These are phyloP conservation scores for Psilocybe sp. DNA, from an alignment of 768 basidiomycete genomes.

Conservation along the genomic window DNA sequence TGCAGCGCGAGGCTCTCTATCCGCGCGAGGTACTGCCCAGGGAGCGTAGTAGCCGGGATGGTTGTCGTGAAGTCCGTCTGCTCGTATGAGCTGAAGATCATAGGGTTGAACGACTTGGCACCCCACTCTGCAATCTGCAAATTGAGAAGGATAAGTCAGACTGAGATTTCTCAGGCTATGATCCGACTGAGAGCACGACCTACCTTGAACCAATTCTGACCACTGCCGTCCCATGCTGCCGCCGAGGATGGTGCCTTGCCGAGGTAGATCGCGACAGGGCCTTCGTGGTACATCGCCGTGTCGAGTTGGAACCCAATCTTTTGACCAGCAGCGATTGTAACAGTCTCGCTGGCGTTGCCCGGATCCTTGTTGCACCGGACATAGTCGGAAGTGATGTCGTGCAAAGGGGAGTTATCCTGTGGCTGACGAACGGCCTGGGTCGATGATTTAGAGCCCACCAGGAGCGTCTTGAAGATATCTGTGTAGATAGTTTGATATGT, in stretches of 20 bases:
- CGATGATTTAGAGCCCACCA: constrained; percentile 19
- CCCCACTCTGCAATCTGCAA: constrained; percentile 35
- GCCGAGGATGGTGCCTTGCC: constrained; percentile 41
- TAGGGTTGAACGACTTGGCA: constrained; percentile 27
- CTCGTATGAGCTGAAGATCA: constrained; percentile 27
- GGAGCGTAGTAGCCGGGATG: constrained; percentile 34
- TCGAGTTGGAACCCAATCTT: constrained; percentile 33
- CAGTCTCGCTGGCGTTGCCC: constrained; percentile 26
- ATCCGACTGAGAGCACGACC: constrained; percentile 10
- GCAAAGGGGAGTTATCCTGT: constrained; percentile 24
- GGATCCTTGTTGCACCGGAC: constrained; percentile 34
- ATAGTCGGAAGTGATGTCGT: constrained; percentile 20
- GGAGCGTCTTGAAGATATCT: constrained; percentile 28
- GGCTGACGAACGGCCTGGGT: constrained; percentile 28
- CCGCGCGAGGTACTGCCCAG: constrained; percentile 41
- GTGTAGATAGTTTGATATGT: background rate
- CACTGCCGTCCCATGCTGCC: constrained; percentile 40
- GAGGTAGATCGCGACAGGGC: constrained; percentile 41
- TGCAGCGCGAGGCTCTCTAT: constrained; percentile 45
- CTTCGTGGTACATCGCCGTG: constrained; percentile 37
- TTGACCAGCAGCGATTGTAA: constrained; percentile 32
- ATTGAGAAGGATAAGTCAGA: background rate
- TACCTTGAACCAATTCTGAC: constrained; percentile 50
- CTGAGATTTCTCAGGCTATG: too few species aligned
- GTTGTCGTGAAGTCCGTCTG: constrained; percentile 30